phyloP scores from a whole-genome alignment of 2,329 filamentous ascomycete genomes.

The Tolypocladium ovalisporum region DNA sequence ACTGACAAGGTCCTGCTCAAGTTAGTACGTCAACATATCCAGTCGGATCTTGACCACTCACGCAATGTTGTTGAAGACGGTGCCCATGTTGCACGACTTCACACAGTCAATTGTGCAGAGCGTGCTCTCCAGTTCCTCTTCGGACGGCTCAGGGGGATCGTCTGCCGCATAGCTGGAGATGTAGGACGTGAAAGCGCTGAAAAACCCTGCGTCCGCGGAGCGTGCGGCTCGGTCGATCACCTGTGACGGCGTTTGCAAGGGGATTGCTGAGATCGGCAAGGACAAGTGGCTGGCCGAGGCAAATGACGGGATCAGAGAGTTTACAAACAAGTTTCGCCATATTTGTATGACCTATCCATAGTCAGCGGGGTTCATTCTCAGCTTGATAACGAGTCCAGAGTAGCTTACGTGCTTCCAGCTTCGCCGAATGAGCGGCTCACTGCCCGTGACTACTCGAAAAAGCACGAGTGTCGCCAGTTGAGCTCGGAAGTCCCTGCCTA shows the following conservation, averaged over 20 bases:
- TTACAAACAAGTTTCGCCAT: constrained; percentile 91
- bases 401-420: constrained; percentile 62
- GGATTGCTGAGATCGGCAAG: constrained; percentile 69
- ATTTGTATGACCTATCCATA: constrained; percentile 65
- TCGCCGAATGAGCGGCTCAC: constrained; percentile 63
- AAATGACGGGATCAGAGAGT: constrained; percentile 80
- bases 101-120: constrained; percentile 91
- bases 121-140: constrained; percentile 93
- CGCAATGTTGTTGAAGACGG: constrained; percentile 74
- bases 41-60: constrained; percentile 29
- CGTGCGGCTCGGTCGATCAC: constrained; percentile 81
- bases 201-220: constrained; percentile 69
- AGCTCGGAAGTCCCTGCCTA: constrained; percentile 86
- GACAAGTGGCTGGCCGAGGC: constrained; percentile 52
- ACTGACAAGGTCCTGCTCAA: constrained; percentile 25
- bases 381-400: not conserved
- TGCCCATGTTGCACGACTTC: constrained; percentile 74
- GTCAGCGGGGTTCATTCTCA: not conserved
- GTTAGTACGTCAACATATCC: not conserved
- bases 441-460: constrained; percentile 82
- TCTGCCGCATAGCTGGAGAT: constrained; percentile 98
- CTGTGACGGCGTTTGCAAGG: constrained; percentile 81
- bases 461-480: constrained; percentile 92
- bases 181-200: constrained; percentile 91
- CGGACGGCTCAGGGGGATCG: constrained; percentile 92